These are phyloP conservation scores for Coemansia sp. DNA, from an alignment of 192 early-diverging fungal genomes.

Conservation along the genomic window DNA sequence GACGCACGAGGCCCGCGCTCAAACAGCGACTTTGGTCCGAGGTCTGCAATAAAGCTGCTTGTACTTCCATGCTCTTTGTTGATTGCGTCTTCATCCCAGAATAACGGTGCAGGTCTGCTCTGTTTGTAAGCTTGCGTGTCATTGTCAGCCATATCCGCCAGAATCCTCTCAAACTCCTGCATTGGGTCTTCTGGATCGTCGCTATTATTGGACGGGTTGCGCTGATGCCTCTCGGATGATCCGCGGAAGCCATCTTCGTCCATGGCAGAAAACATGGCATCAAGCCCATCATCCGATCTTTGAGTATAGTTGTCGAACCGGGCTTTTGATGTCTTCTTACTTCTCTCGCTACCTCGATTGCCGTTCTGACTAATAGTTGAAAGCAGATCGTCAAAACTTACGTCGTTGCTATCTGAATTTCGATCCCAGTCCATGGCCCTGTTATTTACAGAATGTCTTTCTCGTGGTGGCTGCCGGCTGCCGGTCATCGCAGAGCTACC, in stretches of 20 bases:
- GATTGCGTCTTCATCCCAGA: constrained; percentile 24
- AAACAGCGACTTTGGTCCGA: constrained; percentile 29
- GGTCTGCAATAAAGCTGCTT: constrained; percentile 16
- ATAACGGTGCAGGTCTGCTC: constrained; percentile 30
- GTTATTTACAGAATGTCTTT: not conserved
- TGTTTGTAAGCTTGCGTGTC: constrained; percentile 25
- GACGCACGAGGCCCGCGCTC: constrained; percentile 26
- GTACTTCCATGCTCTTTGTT: constrained; percentile 1
- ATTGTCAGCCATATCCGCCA: constrained; percentile 31
- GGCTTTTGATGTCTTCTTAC: not conserved
- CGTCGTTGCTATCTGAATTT: constrained; percentile 1
- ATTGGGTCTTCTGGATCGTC: constrained; percentile 21
- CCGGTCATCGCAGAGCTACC: not conserved
- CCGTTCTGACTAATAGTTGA: constrained; percentile 17
- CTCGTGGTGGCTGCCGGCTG: not conserved
- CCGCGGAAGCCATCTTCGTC: not conserved
- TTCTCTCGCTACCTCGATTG: not conserved
- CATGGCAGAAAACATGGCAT: not conserved
- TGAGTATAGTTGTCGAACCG: not conserved
- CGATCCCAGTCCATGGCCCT: not conserved
- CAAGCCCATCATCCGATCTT: not conserved
- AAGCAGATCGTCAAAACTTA: constrained; percentile 26
- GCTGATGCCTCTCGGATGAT: not conserved
- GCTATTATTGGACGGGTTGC: not conserved
- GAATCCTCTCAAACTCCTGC: constrained; percentile 46